Evolutionary conservation across 2,329 filamentous ascomycete genomes (phyloP).

Genomic region (Cercospora canescens): DNA sequence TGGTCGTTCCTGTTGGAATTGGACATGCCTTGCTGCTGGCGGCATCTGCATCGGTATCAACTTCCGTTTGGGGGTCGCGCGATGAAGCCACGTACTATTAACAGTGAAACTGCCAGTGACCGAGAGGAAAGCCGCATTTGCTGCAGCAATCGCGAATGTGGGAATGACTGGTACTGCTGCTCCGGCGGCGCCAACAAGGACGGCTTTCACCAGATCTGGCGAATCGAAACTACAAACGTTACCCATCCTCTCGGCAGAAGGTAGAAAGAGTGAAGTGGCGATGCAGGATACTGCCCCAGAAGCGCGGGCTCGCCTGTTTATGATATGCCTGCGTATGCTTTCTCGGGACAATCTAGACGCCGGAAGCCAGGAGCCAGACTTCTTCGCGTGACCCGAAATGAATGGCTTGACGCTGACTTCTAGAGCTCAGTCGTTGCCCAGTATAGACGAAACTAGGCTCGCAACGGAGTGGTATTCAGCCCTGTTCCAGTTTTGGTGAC

Average conservation of each 20-base stretch:
- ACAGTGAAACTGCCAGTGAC: not conserved
- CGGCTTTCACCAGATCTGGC: not conserved
- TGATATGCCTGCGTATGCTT: not conserved
- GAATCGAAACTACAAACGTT: constrained; percentile 8
- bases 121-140: constrained; percentile 7
- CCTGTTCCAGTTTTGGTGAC: not conserved
- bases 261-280: not conserved
- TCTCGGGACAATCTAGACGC: not conserved
- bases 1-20: not conserved
- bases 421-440: not conserved
- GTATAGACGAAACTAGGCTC: not conserved
- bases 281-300: not conserved
- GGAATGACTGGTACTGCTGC: not conserved
- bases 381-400: not conserved
- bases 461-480: not conserved
- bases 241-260: not conserved
- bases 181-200: not conserved
- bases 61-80: not conserved
- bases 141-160: not conserved
- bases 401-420: not conserved
- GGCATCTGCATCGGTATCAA: not conserved
- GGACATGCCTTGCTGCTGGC: not conserved
- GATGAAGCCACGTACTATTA: not conserved
- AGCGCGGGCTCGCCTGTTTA: not conserved
- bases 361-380: not conserved